Conservation (phyloP, 768 basidiomycete species). For the Boletus rufocinnamomeus region DNA sequence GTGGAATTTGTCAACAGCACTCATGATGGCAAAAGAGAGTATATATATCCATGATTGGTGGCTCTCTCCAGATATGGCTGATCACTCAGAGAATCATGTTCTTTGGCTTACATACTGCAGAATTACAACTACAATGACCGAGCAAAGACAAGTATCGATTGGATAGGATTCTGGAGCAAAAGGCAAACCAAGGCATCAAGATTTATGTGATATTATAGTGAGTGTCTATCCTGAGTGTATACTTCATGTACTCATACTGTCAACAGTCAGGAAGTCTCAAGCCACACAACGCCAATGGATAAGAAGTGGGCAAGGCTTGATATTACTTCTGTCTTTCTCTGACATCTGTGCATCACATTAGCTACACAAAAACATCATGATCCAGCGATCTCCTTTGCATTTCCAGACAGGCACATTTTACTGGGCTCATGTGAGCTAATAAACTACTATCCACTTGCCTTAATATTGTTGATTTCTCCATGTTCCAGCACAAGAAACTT, state of each 20-base stretch:
- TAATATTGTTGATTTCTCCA: not conserved
- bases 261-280: constrained; percentile 90
- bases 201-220: constrained; percentile 94
- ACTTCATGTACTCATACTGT: constrained; percentile 2
- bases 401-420: constrained; percentile 97
- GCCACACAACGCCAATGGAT: constrained; percentile 89
- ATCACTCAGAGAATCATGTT: not conserved
- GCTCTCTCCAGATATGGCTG: constrained; percentile 75
- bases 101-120: constrained; percentile 36
- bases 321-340: constrained; percentile 7
- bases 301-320: constrained; percentile 62
- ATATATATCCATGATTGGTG: constrained; percentile 99
- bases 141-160: constrained; percentile 82
- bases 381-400: constrained; percentile 96
- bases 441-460: not conserved
- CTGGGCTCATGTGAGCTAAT: constrained; percentile 87
- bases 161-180: constrained; percentile 82
- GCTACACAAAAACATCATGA: constrained; percentile 90
- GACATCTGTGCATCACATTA: constrained; percentile 27
- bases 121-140: constrained; percentile 84
- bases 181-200: constrained; percentile 95
- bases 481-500: constrained; percentile 86
- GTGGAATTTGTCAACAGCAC: constrained; percentile 93
- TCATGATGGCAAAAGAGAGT: constrained; percentile 81
- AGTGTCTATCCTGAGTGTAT: constrained; percentile 29